Percentiles rank a stretch among this genome's conserved stretches.
Evolutionary conservation across 139 green algal genomes (phyloP).

Genomic region (Marvania coccoides): DNA sequence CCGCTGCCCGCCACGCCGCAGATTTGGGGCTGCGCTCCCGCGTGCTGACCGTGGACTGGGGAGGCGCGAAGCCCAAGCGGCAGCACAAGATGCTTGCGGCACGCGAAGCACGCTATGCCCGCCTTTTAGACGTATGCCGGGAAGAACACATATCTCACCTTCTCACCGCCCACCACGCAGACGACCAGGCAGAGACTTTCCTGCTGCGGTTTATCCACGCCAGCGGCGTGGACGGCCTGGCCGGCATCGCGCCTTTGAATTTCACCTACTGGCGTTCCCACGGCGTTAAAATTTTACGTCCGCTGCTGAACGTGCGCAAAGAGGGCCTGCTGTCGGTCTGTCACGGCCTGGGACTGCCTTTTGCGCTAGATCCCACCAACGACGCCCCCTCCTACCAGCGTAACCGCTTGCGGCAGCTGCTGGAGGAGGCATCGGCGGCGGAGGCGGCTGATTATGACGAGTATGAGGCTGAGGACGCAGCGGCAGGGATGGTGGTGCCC

Average conservation of each 20-base stretch:
- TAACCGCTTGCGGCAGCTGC: conserved; percentile 4
- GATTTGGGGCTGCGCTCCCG: conserved; percentile 16
- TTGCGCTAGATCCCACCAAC: conserved; percentile 17
- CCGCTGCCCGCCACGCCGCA: conserved; percentile 2
- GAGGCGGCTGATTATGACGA: too few relatives aligned
- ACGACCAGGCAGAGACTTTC: conserved; percentile 49
- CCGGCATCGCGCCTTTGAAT: conserved; percentile 19
- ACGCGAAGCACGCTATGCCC: conserved; percentile 23
- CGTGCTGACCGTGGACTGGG: conserved; percentile 29
- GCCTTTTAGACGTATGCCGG: conserved; percentile 17
- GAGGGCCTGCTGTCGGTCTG: conserved; percentile 27
- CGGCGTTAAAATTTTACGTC: conserved; percentile 16
- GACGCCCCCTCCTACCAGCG: neutral
- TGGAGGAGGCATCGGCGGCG: neutral
- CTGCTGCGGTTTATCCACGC: conserved; percentile 40
- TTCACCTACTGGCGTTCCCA: neutral
- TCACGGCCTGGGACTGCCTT: neutral
- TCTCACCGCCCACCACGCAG: conserved; percentile 42
- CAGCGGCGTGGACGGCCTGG: conserved; percentile 40
- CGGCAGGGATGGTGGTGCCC: neutral
- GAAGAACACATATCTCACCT: conserved; percentile 8
- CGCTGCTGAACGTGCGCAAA: conserved; percentile 33
- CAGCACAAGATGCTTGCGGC: conserved; percentile 20
- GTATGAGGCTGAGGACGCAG: neutral
- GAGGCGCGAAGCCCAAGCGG: neutral